Percentiles rank a stretch among this genome's conserved stretches.
Conservation (phyloP, 2,329 filamentous ascomycete species). For the Madurella mycetomatis region DNA sequence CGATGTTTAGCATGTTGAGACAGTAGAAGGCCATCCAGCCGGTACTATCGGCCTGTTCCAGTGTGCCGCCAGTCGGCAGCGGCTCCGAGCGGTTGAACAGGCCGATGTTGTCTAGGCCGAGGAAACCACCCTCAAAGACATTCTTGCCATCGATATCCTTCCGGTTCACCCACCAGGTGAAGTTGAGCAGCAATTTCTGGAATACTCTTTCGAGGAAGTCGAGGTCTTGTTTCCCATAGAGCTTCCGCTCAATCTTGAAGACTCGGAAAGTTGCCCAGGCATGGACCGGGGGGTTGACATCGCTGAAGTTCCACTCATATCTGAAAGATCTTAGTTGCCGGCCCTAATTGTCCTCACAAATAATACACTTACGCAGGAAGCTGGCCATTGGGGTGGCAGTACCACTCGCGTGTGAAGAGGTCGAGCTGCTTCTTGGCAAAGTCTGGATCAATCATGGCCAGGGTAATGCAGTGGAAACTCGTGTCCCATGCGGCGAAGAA, state of each 20-base stretch:
- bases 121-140: conserved; percentile 92
- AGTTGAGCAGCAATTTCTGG: conserved; percentile 92
- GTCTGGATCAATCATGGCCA: conserved; percentile 96
- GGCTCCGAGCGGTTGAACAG: conserved; percentile 96
- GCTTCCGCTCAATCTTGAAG: conserved; percentile 97
- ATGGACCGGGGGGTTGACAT: conserved; percentile 94
- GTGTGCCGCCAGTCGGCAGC: conserved; percentile 82
- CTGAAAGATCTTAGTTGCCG: conserved; percentile 31
- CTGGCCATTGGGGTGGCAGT: conserved; percentile 96
- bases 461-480: conserved; percentile 91
- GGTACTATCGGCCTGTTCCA: conserved; percentile 95
- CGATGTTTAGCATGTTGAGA: conserved; percentile 93
- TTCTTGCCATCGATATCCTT: conserved; percentile 95
- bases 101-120: conserved; percentile 95
- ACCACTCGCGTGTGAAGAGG: conserved; percentile 94
- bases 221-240: conserved; percentile 90
- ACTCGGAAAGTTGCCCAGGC: conserved; percentile 93
- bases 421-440: conserved; percentile 98
- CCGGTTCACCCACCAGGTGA: conserved; percentile 99
- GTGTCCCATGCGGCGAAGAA: conserved; percentile 98
- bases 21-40: conserved; percentile 99
- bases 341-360: neutral
- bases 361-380: conserved; percentile 65
- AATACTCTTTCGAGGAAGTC: conserved; percentile 96
- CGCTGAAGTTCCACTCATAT: conserved; percentile 95